Base-by-base conservation (phyloP, 139 green algal species). In the Micromonas commoda region DNA sequence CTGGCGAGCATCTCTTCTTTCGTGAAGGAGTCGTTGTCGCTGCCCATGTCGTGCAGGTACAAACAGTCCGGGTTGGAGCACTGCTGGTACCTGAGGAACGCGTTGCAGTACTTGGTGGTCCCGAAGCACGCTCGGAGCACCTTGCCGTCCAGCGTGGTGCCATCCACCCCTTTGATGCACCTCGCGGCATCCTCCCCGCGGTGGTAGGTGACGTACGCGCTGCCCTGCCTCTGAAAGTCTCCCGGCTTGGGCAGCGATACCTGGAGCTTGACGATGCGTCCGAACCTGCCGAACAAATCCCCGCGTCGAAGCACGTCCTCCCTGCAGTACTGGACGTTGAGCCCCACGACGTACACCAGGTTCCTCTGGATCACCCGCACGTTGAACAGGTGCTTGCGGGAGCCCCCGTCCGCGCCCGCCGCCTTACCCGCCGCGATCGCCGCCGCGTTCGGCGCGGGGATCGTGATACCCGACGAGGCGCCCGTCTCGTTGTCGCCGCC, bases 51-150 rank as follows among this genome's bases (percentile, higher is more conserved):
- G 80, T 97, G 92, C 23, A 97, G 89, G 80, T 97, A 97, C 29
- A 96, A 79, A 85, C 92, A 97, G 69, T 97, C 92, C 2, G 86
- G 77, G 76, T 97, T 97, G 82, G 87, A 94, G 84, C 92, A 97
- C 16, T 81, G 75, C 64, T 85, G 64, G 64, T 93, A 87, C 82
- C 93, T 94, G 24, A 97, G 79, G 76, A 94, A 97, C 19, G 92
- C 88, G 81, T 96, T 94, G 88, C 92, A 97, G 84, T 97, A 97
- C 81, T 97, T 97, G n/a, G 92, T 97, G 21, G 92, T 97, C 2
- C 92, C 92, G 84, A 94, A 97, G 84, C 92, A 97, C 2, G 92
- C 92, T 64, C 84, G 84, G 9, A 89, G 31, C 2, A 73, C 16
- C 33, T 78, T 83, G 9, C 87, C 87, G 34, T 88, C 80, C 88